These are phyloP conservation scores for Medicago arabica DNA, from an alignment of 306 rosid genomes.

Conservation along the genomic window DNA sequence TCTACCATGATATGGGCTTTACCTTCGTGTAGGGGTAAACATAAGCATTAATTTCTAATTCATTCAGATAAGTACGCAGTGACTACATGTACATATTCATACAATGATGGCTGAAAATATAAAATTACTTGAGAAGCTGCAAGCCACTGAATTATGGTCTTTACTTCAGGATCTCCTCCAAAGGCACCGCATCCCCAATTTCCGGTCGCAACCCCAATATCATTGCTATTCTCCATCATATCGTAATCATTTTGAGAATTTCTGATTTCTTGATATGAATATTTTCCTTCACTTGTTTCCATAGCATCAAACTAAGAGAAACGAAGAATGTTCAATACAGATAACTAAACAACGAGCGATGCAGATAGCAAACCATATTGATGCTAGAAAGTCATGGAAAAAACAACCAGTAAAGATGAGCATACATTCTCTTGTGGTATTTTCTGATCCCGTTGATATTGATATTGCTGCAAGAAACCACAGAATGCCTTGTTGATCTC, in stretches of 20 bases:
- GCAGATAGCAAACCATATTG: too few relatives aligned
- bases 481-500: constrained; percentile 92
- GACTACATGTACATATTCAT: constrained; percentile 3
- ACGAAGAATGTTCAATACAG: constrained; percentile 12
- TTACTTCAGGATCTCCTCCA: constrained; percentile 95
- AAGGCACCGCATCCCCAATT: constrained; percentile 99
- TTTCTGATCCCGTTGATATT: constrained; percentile 47
- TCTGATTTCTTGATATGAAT: constrained; percentile 36
- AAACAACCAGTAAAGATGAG: constrained; percentile 22
- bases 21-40: neutral
- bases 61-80: constrained; percentile 8
- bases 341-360: too few relatives aligned
- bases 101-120: constrained; percentile 27
- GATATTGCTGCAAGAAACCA: constrained; percentile 70
- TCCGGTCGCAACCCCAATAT: constrained; percentile 84
- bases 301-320: constrained; percentile 48
- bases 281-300: constrained; percentile 44
- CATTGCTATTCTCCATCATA: constrained; percentile 39
- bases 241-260: constrained; percentile 45
- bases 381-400: neutral
- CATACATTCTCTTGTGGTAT: constrained; percentile 49
- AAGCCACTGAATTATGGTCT: constrained; percentile 90
- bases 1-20: neutral
- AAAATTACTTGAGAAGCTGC: constrained; percentile 91
- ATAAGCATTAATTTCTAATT: neutral